Base-by-base conservation (phyloP, 1,139 yeast species). In the Taiozyma sp. region DNA sequence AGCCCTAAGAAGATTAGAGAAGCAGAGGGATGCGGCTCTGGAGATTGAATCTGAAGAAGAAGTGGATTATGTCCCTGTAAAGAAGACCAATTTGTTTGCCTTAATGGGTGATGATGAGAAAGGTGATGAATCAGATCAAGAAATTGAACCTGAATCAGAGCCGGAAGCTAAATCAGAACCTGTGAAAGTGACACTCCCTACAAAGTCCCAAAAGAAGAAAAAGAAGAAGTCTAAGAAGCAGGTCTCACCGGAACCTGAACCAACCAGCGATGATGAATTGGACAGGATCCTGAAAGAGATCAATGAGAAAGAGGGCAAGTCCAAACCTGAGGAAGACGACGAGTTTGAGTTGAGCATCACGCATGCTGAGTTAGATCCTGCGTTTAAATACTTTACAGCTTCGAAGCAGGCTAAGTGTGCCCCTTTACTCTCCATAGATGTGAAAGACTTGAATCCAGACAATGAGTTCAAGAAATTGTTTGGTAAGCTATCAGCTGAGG, bases 381-480 rank as follows among this genome's bases (percentile, higher is more conserved):
- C 72, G n/a, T 67, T 57, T 77, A 74, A 60, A 66, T 76, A 56
- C 64, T 72, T 61, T 73, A 81, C 66, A 73, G 86, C 28, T 60
- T 74, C 19, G 61, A 68, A 34, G 69, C 78, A 61, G 70, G 42
- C 55, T 4, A 43, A 49, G 28, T 49, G 49, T 77, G 51, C 69
- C 63, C 50, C 64, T 64, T 75, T 32, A 54, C 73, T 41, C 36
- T 72, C 75, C 13, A 65, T 83, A 8, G 73, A 80, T 45, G 66
- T 76, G 4, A 79, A 78, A 52, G 80, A 83, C 54, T 72, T 90
- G 45, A 96, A 90, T 64, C 88, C 96, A 3, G 96, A 89, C 61
- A 79, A 80, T 46, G 97, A 90, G 63, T 84, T 87, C 64, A 79
- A 81, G 50, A 74, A 77, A 53, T 69, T 90, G 46, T 89, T 90